Conservation (phyloP, 352 stramenopile species). For the Plasmopara viticola region DNA sequence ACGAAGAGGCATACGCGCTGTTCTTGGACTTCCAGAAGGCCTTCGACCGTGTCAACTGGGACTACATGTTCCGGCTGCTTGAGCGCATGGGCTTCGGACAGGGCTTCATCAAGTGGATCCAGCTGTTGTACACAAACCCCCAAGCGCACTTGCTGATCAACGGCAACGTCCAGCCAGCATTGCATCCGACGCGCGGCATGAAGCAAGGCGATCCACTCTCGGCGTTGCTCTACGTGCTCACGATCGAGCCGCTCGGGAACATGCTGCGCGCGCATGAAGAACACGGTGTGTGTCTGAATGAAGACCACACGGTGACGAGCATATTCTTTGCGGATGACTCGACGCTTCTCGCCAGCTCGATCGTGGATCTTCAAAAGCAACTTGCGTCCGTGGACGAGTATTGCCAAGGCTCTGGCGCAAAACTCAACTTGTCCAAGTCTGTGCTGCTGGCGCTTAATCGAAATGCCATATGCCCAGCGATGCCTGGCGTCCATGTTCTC, state of each 20-base stretch:
- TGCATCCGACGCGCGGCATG: background rate
- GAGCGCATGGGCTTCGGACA: background rate
- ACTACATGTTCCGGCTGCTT: background rate
- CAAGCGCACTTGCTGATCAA: background rate
- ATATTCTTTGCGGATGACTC: background rate
- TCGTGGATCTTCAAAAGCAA: background rate
- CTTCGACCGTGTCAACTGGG: background rate
- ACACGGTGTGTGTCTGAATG: background rate
- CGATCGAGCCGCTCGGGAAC: background rate
- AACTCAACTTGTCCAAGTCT: background rate
- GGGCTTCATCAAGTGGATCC: background rate
- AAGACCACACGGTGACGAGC: background rate
- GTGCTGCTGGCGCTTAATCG: background rate
- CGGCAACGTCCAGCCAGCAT: background rate
- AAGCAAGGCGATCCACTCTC: background rate
- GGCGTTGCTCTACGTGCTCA: background rate
- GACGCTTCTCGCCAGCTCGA: background rate
- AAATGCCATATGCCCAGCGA: background rate
- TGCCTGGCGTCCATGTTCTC: background rate
- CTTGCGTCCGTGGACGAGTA: background rate
- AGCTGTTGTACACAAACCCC: background rate
- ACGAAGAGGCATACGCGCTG: too few relatives aligned
- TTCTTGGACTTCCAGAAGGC: background rate
- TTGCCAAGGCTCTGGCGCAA: background rate
- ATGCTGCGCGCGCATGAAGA: background rate